Base-by-base conservation (phyloP, 2,329 filamentous ascomycete genomes). In the Ramichloridium luteum region DNA sequence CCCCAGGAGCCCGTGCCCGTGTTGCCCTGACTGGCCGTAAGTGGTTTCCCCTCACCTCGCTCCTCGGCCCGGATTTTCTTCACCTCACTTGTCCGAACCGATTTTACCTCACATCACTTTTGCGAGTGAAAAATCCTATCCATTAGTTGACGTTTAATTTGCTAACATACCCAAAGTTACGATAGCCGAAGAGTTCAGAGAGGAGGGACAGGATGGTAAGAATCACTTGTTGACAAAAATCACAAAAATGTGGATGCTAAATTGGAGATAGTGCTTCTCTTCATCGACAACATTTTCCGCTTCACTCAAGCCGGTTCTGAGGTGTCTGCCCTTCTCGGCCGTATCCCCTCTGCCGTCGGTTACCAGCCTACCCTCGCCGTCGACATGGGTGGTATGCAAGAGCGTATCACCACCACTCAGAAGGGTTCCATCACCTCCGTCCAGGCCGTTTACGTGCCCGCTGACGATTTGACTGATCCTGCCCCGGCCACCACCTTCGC, bases 211-310 rank as follows among this genome's bases (percentile, higher is more conserved):
- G 72, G 86, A 94, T 69, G 80, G 76, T 80, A 60, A 57, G 74
- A 55, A 47, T 35, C 30, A n/a, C n/a, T n/a, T n/a, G n/a, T n/a
- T n/a, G n/a, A n/a, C n/a, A n/a, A n/a, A n/a, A n/a, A n/a, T n/a
- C n/a, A n/a, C n/a, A n/a, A n/a, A n/a, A n/a, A n/a, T n/a, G n/a
- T n/a, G n/a, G n/a, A n/a, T n/a, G n/a, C n/a, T n/a, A n/a, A n/a
- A n/a, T n/a, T n/a, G n/a, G n/a, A n/a, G n/a, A n/a, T n/a, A n/a
- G 84, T 94, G 75, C 74, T 94, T 61, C 85, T 94, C 65, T 94
- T 96, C 75, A 96, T 96, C 65, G 90, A 98, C 80, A 98, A 98
- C 77, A 96, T 98, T 70, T 94, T 94, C 84, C 81, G 90, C 60
- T 96, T 96, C 77, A 94, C 88, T 49, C 88, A 96, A 72, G 90